Base-by-base conservation (phyloP, 495 filamentous ascomycete species). In the Staphylotrichum longicolle region DNA sequence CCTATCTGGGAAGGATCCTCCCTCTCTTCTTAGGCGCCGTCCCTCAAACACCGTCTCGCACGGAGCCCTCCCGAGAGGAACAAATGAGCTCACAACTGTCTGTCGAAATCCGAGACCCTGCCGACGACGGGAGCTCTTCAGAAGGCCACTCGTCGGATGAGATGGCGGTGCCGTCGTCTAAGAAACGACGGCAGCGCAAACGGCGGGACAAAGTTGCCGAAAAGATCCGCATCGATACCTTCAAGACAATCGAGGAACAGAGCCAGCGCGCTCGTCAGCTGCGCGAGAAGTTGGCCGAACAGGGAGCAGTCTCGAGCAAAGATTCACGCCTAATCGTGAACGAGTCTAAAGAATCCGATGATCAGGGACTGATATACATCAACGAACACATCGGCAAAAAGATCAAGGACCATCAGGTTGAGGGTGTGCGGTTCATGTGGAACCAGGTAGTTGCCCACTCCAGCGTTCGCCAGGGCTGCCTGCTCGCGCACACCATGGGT, bases 401-500 rank as follows among this genome's bases (percentile, higher is more conserved):
- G 40, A 82, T 87, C 66, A 82, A 86, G 66, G 72, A 82, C 54
- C 74, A 86, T 65, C 81, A 86, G 64, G 74, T 87, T 63, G 66
- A 80, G 2, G 93, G 93, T 4, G 83, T 96, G 52, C 86, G 88
- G 27, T 96, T 96, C 73, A 82, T 98, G 82, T 98, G 93, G 91
- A 84, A 89, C 61, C 88, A 95, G 60, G 70, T 96, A 32, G 85
- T 91, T 7, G 65, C 70, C 33, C 66, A 72, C 27, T 79, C 80
- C 14, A 78, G 79, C 37, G 70, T 68, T 4, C 76, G 76, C 32
- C 85, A 89, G 69, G 93, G 93, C 6, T 95, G 91, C 66, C 77
- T 97, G 3, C 81, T 98, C 35, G 91, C 93, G 3, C 93, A 96
- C 70, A 91, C 90, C 1, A 96, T 96, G 93, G 93, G 93, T 3